Conservation (phyloP, 257 asterid species). For the Solanum bulbocastanum region DNA sequence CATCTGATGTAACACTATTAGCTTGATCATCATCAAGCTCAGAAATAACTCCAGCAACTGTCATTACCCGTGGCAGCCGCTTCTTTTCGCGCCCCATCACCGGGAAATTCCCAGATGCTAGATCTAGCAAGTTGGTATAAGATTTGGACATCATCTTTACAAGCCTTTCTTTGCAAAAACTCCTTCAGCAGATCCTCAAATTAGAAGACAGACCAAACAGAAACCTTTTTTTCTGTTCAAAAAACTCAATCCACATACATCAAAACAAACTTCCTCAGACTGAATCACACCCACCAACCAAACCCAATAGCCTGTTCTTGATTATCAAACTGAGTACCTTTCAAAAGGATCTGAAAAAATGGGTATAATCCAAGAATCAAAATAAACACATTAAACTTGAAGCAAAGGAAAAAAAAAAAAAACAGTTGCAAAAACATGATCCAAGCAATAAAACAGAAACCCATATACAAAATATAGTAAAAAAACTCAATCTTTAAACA, state of each 20-base stretch:
- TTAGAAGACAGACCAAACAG: background rate
- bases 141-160: slow-evolving; percentile 46
- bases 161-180: slow-evolving; percentile 5
- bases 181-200: background rate
- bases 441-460: slow-evolving; percentile 25
- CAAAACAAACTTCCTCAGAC: background rate
- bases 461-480: background rate
- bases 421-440: slow-evolving; percentile 1
- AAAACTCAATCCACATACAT: background rate
- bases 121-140: slow-evolving; percentile 40
- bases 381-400: background rate
- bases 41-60: slow-evolving; percentile 45
- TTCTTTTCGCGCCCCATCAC: slow-evolving; percentile 30
- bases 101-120: slow-evolving; percentile 44
- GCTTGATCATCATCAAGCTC: slow-evolving; percentile 48
- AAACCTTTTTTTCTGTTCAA: background rate
- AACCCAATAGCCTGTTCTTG: background rate
- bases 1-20: slow-evolving; percentile 39
- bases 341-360: slow-evolving; percentile 24
- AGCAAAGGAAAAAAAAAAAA: background rate
- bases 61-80: slow-evolving; percentile 46
- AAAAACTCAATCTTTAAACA: slow-evolving; percentile 1
- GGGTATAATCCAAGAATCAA: background rate
- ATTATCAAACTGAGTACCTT: background rate
- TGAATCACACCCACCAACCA: background rate